These are phyloP conservation scores for Aureobasidium sp. DNA, from an alignment of 2,329 filamentous ascomycete genomes.

Conservation along the genomic window DNA sequence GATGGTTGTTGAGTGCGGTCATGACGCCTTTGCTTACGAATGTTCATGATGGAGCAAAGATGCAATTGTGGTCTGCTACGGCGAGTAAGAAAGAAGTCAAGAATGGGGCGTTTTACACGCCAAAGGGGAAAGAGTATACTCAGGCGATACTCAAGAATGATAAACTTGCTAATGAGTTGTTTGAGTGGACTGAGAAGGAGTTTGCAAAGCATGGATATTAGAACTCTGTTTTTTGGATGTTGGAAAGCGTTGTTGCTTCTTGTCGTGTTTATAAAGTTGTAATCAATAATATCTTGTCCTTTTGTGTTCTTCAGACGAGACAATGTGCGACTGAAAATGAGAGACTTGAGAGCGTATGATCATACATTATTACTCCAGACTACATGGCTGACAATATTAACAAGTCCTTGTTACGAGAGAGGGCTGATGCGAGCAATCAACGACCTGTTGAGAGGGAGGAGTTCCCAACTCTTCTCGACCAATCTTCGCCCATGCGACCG, in stretches of 20 bases:
- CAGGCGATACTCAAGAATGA: conserved; percentile 34
- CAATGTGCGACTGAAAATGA: no score
- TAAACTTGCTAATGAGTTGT: conserved; percentile 36
- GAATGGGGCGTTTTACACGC: conserved; percentile 43
- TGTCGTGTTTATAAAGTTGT: no score
- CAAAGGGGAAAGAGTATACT: conserved; percentile 35
- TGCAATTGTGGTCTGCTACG: conserved; percentile 33
- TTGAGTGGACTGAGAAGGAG: conserved; percentile 36
- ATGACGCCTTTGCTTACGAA: conserved; percentile 24
- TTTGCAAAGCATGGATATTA: conserved; percentile 20
- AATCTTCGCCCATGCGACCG: conserved; percentile 85
- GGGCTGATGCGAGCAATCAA: no score
- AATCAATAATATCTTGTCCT: no score
- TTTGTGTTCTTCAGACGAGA: no score
- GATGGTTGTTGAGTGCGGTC: not conserved
- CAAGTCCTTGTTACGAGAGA: no score
- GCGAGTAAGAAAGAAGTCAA: conserved; percentile 24
- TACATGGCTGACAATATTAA: no score
- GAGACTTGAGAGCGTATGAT: no score
- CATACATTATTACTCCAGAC: no score
- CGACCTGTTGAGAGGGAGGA: no score
- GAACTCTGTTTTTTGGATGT: no score
- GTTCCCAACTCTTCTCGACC: conserved; percentile 73
- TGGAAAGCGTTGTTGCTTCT: no score
- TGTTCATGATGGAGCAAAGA: conserved; percentile 30